Percentiles rank a stretch among this genome's conserved stretches.
Evolutionary conservation across 1,139 yeast species (phyloP).

Genomic region (Magnusiomyces tetraspermus): DNA sequence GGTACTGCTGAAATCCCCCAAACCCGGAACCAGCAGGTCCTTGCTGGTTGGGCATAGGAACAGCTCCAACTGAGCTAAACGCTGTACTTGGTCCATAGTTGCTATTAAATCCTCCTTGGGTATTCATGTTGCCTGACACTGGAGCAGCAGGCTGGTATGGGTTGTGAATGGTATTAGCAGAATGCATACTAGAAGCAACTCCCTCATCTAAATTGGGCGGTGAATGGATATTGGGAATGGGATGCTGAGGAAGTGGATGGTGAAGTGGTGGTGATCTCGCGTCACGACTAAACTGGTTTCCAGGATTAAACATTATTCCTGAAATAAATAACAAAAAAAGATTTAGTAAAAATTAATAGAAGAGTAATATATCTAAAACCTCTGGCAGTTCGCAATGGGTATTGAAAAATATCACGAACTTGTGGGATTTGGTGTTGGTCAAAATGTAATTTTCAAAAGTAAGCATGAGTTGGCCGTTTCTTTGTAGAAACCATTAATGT

Average conservation of each 20-base stretch:
- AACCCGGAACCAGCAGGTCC: conserved; percentile 16
- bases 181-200: background rate
- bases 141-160: background rate
- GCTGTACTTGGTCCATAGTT: conserved; percentile 3
- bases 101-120: conserved; percentile 3
- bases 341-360: too few species aligned
- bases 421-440: too few species aligned
- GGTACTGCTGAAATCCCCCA: conserved; percentile 21
- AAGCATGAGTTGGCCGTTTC: too few species aligned
- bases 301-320: conserved; percentile 5
- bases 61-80: conserved; percentile 7
- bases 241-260: conserved; percentile 41
- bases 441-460: too few species aligned
- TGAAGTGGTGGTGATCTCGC: conserved; percentile 34
- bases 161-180: background rate
- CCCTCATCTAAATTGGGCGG: conserved; percentile 28
- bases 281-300: conserved; percentile 4
- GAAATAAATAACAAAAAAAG: background rate
- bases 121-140: background rate
- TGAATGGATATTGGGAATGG: conserved; percentile 34
- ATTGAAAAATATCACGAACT: too few species aligned
- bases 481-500: too few species aligned
- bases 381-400: too few species aligned
- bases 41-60: conserved; percentile 13
- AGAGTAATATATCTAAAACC: too few species aligned